Conservation (phyloP, 2,329 filamentous ascomycete species). For the Rhinocladiella similis region DNA sequence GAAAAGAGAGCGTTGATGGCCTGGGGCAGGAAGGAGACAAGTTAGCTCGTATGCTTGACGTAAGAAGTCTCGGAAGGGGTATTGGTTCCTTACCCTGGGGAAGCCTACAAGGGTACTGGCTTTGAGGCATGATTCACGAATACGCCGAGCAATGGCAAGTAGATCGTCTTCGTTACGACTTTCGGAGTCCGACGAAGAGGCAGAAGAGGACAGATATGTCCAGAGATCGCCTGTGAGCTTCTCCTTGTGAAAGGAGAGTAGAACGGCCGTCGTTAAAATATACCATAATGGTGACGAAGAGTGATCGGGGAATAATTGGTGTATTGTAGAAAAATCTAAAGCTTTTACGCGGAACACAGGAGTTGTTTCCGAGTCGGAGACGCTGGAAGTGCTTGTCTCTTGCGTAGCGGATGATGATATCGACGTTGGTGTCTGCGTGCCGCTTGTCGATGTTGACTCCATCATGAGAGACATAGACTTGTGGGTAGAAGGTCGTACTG, state of each 20-base stretch:
- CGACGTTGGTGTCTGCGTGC: conserved; percentile 6
- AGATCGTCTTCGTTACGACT: conserved; percentile 2
- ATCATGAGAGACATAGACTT: background rate
- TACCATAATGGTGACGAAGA: conserved; percentile 29
- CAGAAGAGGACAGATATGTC: conserved; percentile 26
- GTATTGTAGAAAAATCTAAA: conserved; percentile 16
- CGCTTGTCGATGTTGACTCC: background rate
- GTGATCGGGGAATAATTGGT: conserved; percentile 3
- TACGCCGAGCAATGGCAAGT: conserved; percentile 28
- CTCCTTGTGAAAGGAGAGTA: conserved; percentile 32
- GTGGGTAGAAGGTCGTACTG: background rate
- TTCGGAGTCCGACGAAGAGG: no score
- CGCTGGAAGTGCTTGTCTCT: conserved; percentile 2
- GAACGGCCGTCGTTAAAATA: conserved; percentile 29
- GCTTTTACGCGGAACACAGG: background rate
- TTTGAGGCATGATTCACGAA: conserved; percentile 32
- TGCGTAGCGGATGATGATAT: background rate
- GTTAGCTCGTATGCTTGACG: background rate
- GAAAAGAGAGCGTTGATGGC: conserved; percentile 32
- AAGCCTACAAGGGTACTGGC: conserved; percentile 34
- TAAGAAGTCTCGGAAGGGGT: background rate
- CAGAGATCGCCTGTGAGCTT: conserved; percentile 30
- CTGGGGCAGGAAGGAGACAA: conserved; percentile 7
- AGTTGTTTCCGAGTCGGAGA: background rate
- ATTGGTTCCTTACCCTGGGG: conserved; percentile 27